Evolutionary conservation across 1,139 yeast genomes (phyloP), one percentile per base, ranked within the genome.

Genomic region (Yamadazyma friedrichii): DNA sequence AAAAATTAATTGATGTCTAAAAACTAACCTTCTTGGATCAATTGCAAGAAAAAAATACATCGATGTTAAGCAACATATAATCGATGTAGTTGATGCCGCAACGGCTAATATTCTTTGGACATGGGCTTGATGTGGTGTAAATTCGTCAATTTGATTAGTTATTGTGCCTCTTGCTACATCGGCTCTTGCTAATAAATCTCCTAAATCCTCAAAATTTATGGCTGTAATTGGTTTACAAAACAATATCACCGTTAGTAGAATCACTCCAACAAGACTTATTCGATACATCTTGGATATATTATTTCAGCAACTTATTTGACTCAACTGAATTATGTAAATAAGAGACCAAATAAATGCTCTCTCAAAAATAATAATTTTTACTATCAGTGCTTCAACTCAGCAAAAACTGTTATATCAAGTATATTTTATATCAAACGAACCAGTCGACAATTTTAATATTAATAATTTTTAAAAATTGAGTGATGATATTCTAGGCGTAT

Each of bases 1-100:
- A 41, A 81, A 65, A 52, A 89, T 82, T 46, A 89, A 70, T 46
- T 79, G 82, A 59, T 88, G 95, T 33, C 95, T 70, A 56, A 84
- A 86, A 31, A 82, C 80, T 33, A 76, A 56, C 43, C 81, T 65
- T 46, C 77, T 64, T 1, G 81, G 84, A 54, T 83, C 88, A 31
- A 84, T 82, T 43, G 82, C 79, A 8, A 71, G 62, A 48, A 80
- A 69, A 50, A 73, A 61, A 55, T 80, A 81, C 44, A 84, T 62
- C 5, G 83, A 80, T 1, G 66, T 48, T 9, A 80, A 47, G 16
- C 87, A 82, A 16, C 78, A 68, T 9, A 75, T 56, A 1, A 85
- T 73, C 9, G 91, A 82, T 1, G 76, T 59, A 15, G 79, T 64
- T 1, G 88, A 75, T 0, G 88, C 67, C 0, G 80, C 60, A 5